A percentile compares a stretch with the other conserved stretches of the same genome.
Conservation (phyloP, 345 rosid genomes). For the Moricandia arvensis region DNA sequence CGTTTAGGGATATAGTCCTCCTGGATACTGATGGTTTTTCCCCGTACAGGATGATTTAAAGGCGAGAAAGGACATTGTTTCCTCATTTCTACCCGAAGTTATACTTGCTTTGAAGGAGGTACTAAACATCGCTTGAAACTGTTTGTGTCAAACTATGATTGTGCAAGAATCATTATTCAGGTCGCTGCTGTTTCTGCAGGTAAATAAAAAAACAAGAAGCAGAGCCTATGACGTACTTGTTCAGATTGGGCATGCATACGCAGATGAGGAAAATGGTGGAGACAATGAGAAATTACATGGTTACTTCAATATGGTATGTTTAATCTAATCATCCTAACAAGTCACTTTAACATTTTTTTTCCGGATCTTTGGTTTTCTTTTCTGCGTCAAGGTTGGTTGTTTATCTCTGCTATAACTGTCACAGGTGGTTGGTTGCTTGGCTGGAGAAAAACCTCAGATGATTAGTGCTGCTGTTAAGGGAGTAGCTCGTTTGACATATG, state of each 20-base stretch:
- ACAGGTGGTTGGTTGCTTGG: constrained; percentile 94
- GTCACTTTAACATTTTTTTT: neutral
- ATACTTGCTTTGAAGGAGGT: constrained; percentile 95
- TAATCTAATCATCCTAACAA: constrained; percentile 1
- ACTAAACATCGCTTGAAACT: constrained; percentile 25
- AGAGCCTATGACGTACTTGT: constrained; percentile 94
- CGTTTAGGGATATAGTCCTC: neutral
- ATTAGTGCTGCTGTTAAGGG: constrained; percentile 97
- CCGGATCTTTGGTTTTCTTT: constrained; percentile 15
- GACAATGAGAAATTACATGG: constrained; percentile 67
- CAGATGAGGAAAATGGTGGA: constrained; percentile 87
- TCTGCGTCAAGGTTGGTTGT: neutral
- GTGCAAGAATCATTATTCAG: constrained; percentile 17
- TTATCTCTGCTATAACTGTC: constrained; percentile 14
- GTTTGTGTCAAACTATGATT: neutral
- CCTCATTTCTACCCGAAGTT: constrained; percentile 84
- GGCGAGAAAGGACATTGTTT: constrained; percentile 51
- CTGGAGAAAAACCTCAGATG: constrained; percentile 93
- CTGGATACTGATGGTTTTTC: neutral
- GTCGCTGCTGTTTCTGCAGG: constrained; percentile 46
- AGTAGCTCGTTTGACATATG: constrained; percentile 89
- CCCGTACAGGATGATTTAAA: constrained; percentile 59
- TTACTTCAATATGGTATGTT: constrained; percentile 74
- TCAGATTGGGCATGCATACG: constrained; percentile 91
- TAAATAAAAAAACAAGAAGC: constrained; percentile 85